Conservation (phyloP, 805 yeast genomes). For the Starmerella stellata region DNA sequence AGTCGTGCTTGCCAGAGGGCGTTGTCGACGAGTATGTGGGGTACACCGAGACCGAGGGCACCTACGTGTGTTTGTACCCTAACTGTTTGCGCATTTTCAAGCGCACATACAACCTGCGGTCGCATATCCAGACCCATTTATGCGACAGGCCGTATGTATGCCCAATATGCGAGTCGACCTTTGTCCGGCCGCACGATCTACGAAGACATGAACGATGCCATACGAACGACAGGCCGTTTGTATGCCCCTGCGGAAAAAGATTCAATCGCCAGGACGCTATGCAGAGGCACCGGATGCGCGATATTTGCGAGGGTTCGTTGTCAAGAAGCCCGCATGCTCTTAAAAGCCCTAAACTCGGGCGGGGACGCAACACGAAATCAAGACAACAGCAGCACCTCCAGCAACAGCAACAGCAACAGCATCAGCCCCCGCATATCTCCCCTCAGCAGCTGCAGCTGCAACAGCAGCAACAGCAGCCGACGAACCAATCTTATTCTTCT, state of each 20-base stretch:
- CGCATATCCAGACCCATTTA: slow-evolving; percentile 91
- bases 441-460: too few relatives aligned
- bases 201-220: slow-evolving; percentile 82
- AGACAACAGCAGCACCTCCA: too few relatives aligned
- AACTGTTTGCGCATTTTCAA: slow-evolving; percentile 70
- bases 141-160: slow-evolving; percentile 87
- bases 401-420: too few relatives aligned
- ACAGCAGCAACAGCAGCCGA: too few relatives aligned
- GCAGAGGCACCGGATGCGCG: slow-evolving; percentile 58
- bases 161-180: slow-evolving; percentile 53
- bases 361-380: too few relatives aligned
- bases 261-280: slow-evolving; percentile 82
- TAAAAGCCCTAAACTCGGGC: background rate
- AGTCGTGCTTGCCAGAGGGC: slow-evolving; percentile 70
- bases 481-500: too few relatives aligned
- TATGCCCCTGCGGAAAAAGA: slow-evolving; percentile 85
- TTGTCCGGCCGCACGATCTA: slow-evolving; percentile 90
- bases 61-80: slow-evolving; percentile 56
- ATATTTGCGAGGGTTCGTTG: slow-evolving; percentile 66
- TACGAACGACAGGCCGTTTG: slow-evolving; percentile 42
- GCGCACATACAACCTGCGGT: slow-evolving; percentile 76
- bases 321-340: slow-evolving; percentile 13
- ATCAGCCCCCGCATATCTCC: too few relatives aligned
- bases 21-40: slow-evolving; percentile 65
- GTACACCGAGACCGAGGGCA: slow-evolving; percentile 58